These are phyloP conservation scores for Xenoacremonium recifei DNA, from an alignment of 2,329 filamentous ascomycete species.

Conservation along the genomic window DNA sequence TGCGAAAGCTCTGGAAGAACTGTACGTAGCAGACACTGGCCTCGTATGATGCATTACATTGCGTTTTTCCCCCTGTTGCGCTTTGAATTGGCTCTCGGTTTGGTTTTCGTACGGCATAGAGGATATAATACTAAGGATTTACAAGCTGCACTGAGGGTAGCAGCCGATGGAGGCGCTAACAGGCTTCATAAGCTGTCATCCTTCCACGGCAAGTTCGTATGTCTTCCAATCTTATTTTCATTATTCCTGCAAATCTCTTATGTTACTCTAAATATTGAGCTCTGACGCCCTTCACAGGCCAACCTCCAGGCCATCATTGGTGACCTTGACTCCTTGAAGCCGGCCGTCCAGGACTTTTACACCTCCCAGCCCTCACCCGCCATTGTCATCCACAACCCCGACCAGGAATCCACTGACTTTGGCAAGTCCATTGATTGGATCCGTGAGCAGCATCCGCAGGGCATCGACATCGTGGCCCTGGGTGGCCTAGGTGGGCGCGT, in stretches of 20 bases:
- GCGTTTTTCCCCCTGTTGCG: no score
- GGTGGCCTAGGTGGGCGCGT: constrained; percentile 87
- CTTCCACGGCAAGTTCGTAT: constrained; percentile 42
- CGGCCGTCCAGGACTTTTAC: constrained; percentile 66
- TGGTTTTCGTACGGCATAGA: neutral
- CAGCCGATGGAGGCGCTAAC: constrained; percentile 91
- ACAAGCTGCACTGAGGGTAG: constrained; percentile 66
- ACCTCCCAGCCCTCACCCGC: constrained; percentile 49
- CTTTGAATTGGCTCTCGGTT: neutral
- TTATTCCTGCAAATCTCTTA: neutral
- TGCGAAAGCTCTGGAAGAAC: constrained; percentile 50
- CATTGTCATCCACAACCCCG: constrained; percentile 65
- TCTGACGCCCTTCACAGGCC: constrained; percentile 35
- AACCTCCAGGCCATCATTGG: constrained; percentile 76
- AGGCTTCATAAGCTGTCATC: constrained; percentile 55
- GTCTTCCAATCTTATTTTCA: constrained; percentile 14
- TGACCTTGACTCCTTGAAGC: constrained; percentile 80
- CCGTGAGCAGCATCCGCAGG: constrained; percentile 34
- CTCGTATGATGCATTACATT: no score
- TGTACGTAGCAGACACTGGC: constrained; percentile 37
- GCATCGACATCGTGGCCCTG: constrained; percentile 70
- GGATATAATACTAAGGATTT: constrained; percentile 17
- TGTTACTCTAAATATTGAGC: neutral
- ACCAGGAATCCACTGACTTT: constrained; percentile 90
- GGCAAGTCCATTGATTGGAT: constrained; percentile 72